Base-by-base conservation (phyloP, 73 alveolate species). In the Paramecium caudatum region DNA sequence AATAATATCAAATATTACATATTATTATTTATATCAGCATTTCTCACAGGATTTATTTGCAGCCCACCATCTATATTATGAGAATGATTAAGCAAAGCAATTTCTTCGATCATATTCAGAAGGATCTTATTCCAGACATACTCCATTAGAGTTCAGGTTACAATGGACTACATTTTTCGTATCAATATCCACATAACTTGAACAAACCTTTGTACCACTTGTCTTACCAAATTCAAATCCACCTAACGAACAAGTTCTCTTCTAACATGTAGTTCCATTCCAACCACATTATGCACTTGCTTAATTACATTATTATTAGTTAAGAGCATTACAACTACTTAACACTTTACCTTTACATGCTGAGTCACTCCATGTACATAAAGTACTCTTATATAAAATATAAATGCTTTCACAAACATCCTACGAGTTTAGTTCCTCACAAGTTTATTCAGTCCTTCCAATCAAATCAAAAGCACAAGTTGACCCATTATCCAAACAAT, bases 181-280 rank as follows among this genome's bases (percentile, higher is more conserved):
- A 27, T 55, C 80, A 55, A 55, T 55, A 23, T 55, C 80, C 30
- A 55, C 2, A 25, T 4, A 55, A 55, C 80, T 55, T 55, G 80
- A 55, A 55, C 80, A 55, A 27, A 55, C 27, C 30, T 55, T 55
- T 6, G 30, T 23, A 27, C 80, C 80, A 10, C 30, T 43, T 9
- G 8, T 5, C 25, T 23, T 10, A 23, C 1, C 23, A 21, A 1
- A 23, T 3, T 37, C 2, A 55, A 27, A 55, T 55, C 30, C 10
- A 3, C 80, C 80, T 10, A 27, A 37, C 30, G 8, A 15, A 55
- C 80, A 55, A 27, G 41, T 55, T 55, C 80, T 55, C 30, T 55
- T 55, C 0, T 1, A 16, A 55, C 80, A 55, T 23, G 41, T 19
- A 23, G 0, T 25, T 27, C 30, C n/a, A 6, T 23, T 55, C 80